A percentile compares a stretch with the other conserved stretches of the same genome.
These are phyloP conservation scores for Wickerhamiella alocasiicola DNA, from an alignment of 805 yeast genomes.

Conservation along the genomic window DNA sequence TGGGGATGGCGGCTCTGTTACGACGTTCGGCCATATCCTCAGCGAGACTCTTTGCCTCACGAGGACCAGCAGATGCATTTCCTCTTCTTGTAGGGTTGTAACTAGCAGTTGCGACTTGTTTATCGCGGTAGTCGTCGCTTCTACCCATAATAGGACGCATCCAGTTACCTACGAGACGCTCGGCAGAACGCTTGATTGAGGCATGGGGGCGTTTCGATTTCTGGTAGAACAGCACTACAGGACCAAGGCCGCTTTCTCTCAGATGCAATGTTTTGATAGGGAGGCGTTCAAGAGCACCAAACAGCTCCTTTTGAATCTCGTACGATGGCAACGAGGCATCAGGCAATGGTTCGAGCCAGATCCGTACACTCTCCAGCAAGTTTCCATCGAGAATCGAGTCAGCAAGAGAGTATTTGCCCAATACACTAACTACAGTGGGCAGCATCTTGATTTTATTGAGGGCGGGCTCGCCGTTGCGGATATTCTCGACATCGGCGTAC, in stretches of 20 bases:
- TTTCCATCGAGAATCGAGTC: conserved; percentile 92
- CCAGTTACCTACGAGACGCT: conserved; percentile 90
- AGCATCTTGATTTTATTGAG: conserved; percentile 66
- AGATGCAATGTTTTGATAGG: conserved; percentile 94
- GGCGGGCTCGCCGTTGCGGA: conserved; percentile 54
- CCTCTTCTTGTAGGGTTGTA: conserved; percentile 33
- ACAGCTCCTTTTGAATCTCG: conserved; percentile 83
- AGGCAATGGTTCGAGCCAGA: conserved; percentile 97
- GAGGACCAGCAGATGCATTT: conserved; percentile 4
- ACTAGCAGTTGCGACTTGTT: conserved; percentile 53
- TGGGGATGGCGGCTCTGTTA: conserved; percentile 93
- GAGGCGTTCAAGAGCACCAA: conserved; percentile 55
- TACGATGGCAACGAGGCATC: conserved; percentile 97
- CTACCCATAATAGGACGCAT: conserved; percentile 95
- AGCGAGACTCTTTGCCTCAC: conserved; percentile 40
- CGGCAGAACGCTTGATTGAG: conserved; percentile 74
- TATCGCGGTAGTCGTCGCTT: conserved; percentile 86
- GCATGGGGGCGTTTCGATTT: conserved; percentile 83
- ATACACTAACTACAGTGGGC: conserved; percentile 61
- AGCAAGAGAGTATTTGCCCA: conserved; percentile 73
- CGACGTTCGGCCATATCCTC: conserved; percentile 86
- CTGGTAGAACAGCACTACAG: conserved; percentile 86
- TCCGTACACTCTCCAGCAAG: conserved; percentile 78
- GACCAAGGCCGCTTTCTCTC: conserved; percentile 89
- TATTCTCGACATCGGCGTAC: conserved; percentile 38